Evolutionary conservation across 495 filamentous ascomycete species (phyloP), one percentile per base, ranked within the genome.

Genomic region (Elaphomyces granulatus): DNA sequence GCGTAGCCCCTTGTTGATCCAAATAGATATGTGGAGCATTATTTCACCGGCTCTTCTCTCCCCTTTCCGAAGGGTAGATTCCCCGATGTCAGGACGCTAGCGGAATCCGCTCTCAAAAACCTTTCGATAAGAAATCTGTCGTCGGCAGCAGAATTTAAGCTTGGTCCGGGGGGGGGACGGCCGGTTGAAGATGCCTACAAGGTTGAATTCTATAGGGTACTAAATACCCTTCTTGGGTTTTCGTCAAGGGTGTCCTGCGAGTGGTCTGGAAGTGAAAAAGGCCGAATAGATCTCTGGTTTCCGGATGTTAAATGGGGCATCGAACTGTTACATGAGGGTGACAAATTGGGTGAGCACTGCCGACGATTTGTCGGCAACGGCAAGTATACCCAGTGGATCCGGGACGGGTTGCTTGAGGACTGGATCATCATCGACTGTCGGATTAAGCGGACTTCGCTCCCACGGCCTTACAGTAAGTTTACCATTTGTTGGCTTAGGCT

Each of bases 221-320:
- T 49, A 10, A 20, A 42, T 17, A 17, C 20, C 7, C 30, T 45
- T 15, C 18, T 45, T 20, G 46, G 46, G 12, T 42, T 33, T 19
- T 41, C 37, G 2, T 15, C 36, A 7, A 15, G 15, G 1, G 33
- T 49, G 6, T 23, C 7, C 15, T 34, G 43, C 30, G 43, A 49
- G 38, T 45, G 46, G 46, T 45, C 42, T 7, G 17, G 43, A 2
- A 35, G 14, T n/a, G 39, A 15, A 28, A 26, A 42, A 32, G 43
- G 36, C 20, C 31, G 41, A 2, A 40, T 48, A 10, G 45, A 48
- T 17, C 45, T 49, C 37, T 20, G 38, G 26, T 42, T 49, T 19
- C 14, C 40, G 7, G 43, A 37, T 0, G 19, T 20, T 15, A 38
- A 20, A 15, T 49, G 47, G 47, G 47, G 39, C 1, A 34, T 49